Conservation (phyloP, 2,329 filamentous ascomycete species). For the Talaromyces sp. region DNA sequence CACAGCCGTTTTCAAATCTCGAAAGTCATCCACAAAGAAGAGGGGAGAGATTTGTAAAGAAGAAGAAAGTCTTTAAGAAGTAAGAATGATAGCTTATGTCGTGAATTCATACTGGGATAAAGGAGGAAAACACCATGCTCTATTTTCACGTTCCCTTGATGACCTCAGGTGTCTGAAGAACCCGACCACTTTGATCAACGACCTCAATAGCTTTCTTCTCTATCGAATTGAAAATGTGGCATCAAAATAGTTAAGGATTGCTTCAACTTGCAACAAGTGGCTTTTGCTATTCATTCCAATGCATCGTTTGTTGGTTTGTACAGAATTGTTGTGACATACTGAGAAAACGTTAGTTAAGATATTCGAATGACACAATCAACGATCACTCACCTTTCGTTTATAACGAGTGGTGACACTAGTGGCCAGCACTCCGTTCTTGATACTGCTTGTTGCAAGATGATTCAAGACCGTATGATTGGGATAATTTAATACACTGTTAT, state of each 20-base stretch:
- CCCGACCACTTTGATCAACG: not conserved
- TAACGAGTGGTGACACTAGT: constrained; percentile 97
- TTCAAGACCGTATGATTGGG: constrained; percentile 97
- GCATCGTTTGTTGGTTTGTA: constrained; percentile 73
- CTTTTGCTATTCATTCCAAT: constrained; percentile 24
- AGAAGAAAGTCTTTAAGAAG: not conserved
- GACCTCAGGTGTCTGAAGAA: not conserved
- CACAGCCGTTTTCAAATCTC: not conserved
- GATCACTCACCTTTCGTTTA: constrained; percentile 64
- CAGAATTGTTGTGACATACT: constrained; percentile 97
- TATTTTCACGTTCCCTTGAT: not conserved
- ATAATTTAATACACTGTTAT: constrained; percentile 94
- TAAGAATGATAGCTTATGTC: not conserved
- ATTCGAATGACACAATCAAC: not conserved
- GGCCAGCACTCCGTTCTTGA: constrained; percentile 91
- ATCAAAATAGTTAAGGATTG: not conserved
- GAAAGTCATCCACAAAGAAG: not conserved
- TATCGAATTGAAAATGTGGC: not conserved
- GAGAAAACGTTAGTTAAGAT: constrained; percentile 15
- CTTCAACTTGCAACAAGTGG: not conserved
- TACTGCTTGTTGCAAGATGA: constrained; percentile 93
- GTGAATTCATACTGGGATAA: not conserved
- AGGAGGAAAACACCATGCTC: not conserved
- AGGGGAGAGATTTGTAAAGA: not conserved
- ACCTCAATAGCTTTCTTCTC: not conserved